phyloP scores from a whole-genome alignment of 2,329 filamentous ascomycete species.

The Arthrobotrys musiformis region DNA sequence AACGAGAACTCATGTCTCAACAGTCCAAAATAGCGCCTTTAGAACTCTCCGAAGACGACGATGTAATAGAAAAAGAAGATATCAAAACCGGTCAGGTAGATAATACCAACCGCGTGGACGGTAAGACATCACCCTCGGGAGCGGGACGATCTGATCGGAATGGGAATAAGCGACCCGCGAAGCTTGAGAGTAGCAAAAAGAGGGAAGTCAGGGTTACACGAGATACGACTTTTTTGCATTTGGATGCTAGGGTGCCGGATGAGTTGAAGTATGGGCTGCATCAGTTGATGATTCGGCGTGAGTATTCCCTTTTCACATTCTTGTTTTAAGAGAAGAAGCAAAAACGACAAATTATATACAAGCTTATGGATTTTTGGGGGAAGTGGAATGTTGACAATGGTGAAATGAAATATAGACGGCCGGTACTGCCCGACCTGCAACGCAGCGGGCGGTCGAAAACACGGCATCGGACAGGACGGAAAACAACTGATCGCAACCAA shows the following conservation, averaged over 20 bases:
- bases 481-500: constrained; percentile 18
- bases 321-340: not conserved
- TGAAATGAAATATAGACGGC: constrained; percentile 24
- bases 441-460: constrained; percentile 37
- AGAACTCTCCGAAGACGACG: constrained; percentile 9
- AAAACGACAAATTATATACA: too few relatives aligned
- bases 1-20: constrained; percentile 31
- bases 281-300: constrained; percentile 67
- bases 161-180: constrained; percentile 5
- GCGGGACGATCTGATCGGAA: constrained; percentile 18
- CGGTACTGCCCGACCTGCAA: constrained; percentile 55
- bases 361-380: not conserved
- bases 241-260: constrained; percentile 66
- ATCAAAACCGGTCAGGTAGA: not conserved
- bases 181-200: not conserved
- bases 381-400: not conserved
- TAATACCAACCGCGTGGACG: constrained; percentile 9
- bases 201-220: constrained; percentile 58
- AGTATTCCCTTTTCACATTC: constrained; percentile 19
- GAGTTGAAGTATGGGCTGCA: constrained; percentile 68
- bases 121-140: not conserved
- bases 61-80: not conserved
- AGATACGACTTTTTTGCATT: constrained; percentile 67
- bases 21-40: constrained; percentile 32
- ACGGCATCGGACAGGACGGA: constrained; percentile 46